A percentile compares a stretch with the other conserved stretches of the same genome.
Evolutionary conservation across 2,329 filamentous ascomycete genomes (phyloP).

Genomic region (Myriosclerotinia scirpicola): DNA sequence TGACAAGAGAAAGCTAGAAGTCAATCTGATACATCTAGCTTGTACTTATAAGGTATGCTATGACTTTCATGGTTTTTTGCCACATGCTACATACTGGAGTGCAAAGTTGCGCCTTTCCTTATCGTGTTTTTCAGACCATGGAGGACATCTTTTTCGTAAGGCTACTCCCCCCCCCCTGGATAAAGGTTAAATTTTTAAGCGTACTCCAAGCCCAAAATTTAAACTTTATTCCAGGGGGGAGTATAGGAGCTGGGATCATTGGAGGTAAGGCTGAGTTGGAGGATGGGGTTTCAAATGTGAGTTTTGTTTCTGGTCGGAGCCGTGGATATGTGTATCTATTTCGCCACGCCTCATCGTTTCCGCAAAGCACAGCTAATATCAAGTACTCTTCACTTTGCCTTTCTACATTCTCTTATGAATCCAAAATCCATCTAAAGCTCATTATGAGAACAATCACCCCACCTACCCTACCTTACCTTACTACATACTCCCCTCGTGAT

Average conservation of each 20-base stretch:
- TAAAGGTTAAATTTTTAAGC: too few species aligned
- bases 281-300: neutral
- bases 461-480: too few species aligned
- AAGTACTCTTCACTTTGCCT: too few species aligned
- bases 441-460: too few species aligned
- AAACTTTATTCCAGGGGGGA: too few species aligned
- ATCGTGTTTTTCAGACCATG: neutral
- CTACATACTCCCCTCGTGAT: too few species aligned
- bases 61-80: neutral
- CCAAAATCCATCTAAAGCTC: too few species aligned
- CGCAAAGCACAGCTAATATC: neutral
- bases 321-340: neutral
- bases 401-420: too few species aligned
- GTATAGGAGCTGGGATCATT: neutral
- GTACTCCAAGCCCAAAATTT: too few species aligned
- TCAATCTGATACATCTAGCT: slow-evolving; percentile 14
- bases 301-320: neutral
- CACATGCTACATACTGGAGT: neutral
- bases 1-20: slow-evolving; percentile 6
- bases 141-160: neutral
- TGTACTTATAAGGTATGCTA: neutral
- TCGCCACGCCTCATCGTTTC: neutral
- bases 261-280: neutral
- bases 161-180: too few species aligned
- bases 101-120: neutral